Conservation (phyloP, 768 basidiomycete species). For the Hygrocybe punicea region DNA sequence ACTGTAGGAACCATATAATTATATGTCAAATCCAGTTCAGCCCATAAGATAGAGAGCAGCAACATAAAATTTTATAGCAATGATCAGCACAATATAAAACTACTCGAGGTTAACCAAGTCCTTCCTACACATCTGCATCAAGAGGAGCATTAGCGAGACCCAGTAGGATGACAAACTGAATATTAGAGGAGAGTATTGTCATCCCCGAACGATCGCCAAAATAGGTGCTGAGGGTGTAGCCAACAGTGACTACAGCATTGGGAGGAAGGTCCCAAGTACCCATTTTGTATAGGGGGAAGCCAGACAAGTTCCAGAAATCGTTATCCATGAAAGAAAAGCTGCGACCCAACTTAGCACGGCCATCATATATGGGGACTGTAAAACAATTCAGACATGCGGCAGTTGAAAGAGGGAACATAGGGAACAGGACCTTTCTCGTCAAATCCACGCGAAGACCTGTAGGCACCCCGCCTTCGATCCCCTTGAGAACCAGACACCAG, state of each 20-base stretch:
- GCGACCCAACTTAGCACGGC: background rate
- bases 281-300: background rate
- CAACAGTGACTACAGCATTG: background rate
- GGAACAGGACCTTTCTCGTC: too few relatives aligned
- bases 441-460: too few relatives aligned
- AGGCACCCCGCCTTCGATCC: too few relatives aligned
- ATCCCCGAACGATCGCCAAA: too few relatives aligned
- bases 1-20: too few relatives aligned
- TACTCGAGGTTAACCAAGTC: background rate
- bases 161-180: background rate
- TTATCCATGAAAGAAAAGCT: background rate
- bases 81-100: background rate
- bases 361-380: slow-evolving; percentile 3
- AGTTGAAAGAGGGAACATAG: too few relatives aligned
- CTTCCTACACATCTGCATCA: background rate
- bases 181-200: background rate
- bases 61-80: too few relatives aligned
- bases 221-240: slow-evolving; percentile 2
- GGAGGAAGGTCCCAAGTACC: background rate
- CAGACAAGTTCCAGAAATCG: background rate
- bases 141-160: background rate
- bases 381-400: too few relatives aligned
- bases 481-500: too few relatives aligned
- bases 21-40: too few relatives aligned
- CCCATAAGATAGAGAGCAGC: too few relatives aligned